Base-by-base conservation (phyloP, 352 stramenopile genomes). In the Phytophthora ramorum region DNA sequence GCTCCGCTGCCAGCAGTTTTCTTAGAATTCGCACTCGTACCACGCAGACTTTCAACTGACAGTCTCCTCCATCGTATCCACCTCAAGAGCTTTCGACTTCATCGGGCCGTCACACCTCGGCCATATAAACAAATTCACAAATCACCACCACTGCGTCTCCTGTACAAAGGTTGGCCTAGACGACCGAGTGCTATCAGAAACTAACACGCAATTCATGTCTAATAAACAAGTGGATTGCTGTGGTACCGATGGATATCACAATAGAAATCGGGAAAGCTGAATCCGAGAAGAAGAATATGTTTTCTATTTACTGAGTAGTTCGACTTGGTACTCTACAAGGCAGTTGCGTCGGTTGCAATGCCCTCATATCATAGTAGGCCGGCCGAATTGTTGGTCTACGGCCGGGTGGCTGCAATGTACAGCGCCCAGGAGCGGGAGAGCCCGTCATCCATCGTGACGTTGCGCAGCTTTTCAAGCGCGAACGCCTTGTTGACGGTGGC, bases 371-470 rank as follows among this genome's bases (percentile, higher is more conserved):
- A 67, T 63, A 43, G 38, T 49, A 56, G 51, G 26, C 69, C 46
- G 54, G 35, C 40, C 55, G 30, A 45, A 10, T 26, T 19, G 14
- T 24, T 30, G 13, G 24, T 47, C 44, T 73, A 74, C 55, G 72
- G 68, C n/a, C 72, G 72, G 1, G 77, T 81, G 17, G 78, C 78
- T 40, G 79, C 81, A 66, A 89, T 90, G 75, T 95, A 95, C 37
- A 95, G 67, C 20, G 86, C 83, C 86, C 86, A 93, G 1, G 83
- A 89, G 8, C 83, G 81, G 22, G 86, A 87, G 44, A 93, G 79
- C 3, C 83, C 84, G 58, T 91, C 79, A 65, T 95, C 86, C 71
- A 95, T 81, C 12, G 71, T 71, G 22, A 74, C 73, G 26, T 71
- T 84, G 62, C 88, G 66, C 43, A 93, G 74, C 61, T 89, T 83